Conservation (phyloP, 768 basidiomycete genomes). For the Tylopilus intermedius region DNA sequence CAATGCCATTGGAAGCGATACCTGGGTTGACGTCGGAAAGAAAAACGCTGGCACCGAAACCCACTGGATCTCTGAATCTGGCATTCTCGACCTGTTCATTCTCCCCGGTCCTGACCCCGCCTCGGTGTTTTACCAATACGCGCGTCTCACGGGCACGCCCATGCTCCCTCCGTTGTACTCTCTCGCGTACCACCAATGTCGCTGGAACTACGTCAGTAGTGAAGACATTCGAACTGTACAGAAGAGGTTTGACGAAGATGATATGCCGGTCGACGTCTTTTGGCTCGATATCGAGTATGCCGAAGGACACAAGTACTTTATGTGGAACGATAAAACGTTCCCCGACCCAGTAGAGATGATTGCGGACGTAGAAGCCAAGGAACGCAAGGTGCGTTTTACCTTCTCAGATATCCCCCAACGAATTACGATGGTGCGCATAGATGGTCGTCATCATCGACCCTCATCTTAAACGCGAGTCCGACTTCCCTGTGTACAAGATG, state of each 20-base stretch:
- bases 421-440: slow-evolving; percentile 36
- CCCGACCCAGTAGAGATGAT: slow-evolving; percentile 94
- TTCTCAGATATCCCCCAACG: neutral
- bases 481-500: slow-evolving; percentile 80
- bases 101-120: slow-evolving; percentile 85
- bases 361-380: slow-evolving; percentile 77
- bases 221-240: slow-evolving; percentile 84
- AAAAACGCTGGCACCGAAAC: slow-evolving; percentile 63
- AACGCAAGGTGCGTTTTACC: slow-evolving; percentile 62
- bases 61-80: slow-evolving; percentile 98
- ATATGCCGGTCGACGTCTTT: slow-evolving; percentile 93
- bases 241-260: slow-evolving; percentile 84
- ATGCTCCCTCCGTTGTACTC: slow-evolving; percentile 90
- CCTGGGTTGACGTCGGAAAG: slow-evolving; percentile 86
- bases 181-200: slow-evolving; percentile 93
- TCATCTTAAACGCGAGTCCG: slow-evolving; percentile 78
- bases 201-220: slow-evolving; percentile 96
- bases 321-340: slow-evolving; percentile 91
- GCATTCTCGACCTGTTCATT: slow-evolving; percentile 90
- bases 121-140: slow-evolving; percentile 82
- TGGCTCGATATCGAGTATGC: slow-evolving; percentile 98
- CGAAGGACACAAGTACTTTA: slow-evolving; percentile 92
- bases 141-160: slow-evolving; percentile 76
- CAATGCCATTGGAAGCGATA: slow-evolving; percentile 83
- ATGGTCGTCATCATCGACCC: slow-evolving; percentile 99